These are phyloP conservation scores for Mycena albidolilacea DNA, from an alignment of 768 basidiomycete genomes.

Conservation along the genomic window DNA sequence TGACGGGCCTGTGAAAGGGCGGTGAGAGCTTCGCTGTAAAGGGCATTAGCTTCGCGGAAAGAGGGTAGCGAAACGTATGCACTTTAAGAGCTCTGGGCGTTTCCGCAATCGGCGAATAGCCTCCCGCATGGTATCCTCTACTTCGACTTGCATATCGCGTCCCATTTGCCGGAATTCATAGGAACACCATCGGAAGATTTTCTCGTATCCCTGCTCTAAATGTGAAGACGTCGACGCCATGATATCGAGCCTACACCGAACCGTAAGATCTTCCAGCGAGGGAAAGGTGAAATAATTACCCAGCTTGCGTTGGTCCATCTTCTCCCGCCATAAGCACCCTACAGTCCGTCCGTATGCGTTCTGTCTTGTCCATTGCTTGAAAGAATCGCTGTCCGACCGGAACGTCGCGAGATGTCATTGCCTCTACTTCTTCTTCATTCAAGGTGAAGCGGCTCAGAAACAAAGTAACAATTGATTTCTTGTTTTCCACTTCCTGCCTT, in stretches of 20 bases:
- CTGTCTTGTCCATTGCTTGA: conserved; percentile 88
- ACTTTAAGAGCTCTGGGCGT: conserved; percentile 83
- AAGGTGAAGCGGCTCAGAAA: conserved; percentile 93
- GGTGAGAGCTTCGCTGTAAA: conserved; percentile 74
- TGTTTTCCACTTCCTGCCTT: conserved; percentile 80
- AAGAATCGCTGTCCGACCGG: conserved; percentile 85
- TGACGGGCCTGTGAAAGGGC: conserved; percentile 88
- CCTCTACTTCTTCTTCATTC: conserved; percentile 76
- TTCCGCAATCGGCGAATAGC: conserved; percentile 81
- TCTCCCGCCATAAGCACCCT: conserved; percentile 89
- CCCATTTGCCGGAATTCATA: conserved; percentile 89
- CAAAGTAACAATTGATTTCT: conserved; percentile 79
- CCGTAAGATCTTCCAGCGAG: conserved; percentile 1
- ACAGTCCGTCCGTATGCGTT: conserved; percentile 87
- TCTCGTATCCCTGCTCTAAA: conserved; percentile 92
- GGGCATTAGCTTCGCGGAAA: conserved; percentile 9
- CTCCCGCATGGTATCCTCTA: conserved; percentile 75
- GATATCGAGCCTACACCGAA: conserved; percentile 79
- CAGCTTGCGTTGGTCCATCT: conserved; percentile 82
- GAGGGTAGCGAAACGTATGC: conserved; percentile 50
- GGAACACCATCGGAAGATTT: conserved; percentile 87
- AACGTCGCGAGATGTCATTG: conserved; percentile 84
- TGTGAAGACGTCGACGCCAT: conserved; percentile 86
- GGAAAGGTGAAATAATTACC: conserved; percentile 58
- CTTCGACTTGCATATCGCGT: conserved; percentile 81